Conservation (phyloP, 768 basidiomycete species). For the Kwoniella europaea region DNA sequence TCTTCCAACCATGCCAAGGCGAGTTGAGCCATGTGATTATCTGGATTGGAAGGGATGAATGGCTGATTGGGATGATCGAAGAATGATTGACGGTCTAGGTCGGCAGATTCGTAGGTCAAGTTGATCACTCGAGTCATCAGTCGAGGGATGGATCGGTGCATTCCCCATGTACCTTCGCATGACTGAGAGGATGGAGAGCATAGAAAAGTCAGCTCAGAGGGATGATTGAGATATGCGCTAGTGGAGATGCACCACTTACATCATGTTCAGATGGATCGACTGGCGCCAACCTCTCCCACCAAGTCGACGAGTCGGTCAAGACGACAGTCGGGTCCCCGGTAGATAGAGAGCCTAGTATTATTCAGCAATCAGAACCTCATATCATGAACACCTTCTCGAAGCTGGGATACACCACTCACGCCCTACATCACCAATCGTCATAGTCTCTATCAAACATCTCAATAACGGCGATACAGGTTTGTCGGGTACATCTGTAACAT, state of each 20-base stretch:
- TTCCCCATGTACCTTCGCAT: constrained; percentile 16
- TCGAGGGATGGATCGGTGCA: constrained; percentile 14
- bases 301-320: constrained; percentile 11
- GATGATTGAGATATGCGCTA: not conserved
- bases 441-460: constrained; percentile 21
- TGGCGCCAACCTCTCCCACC: constrained; percentile 16
- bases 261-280: constrained; percentile 1
- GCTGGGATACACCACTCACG: not conserved
- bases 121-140: constrained; percentile 17
- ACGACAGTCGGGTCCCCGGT: constrained; percentile 18
- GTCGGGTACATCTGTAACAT: constrained; percentile 1
- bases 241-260: constrained; percentile 2
- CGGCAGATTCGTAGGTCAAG: constrained; percentile 10
- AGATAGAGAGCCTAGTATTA: not conserved
- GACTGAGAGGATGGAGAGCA: not conserved
- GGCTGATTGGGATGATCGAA: constrained; percentile 10
- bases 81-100: constrained; percentile 16
- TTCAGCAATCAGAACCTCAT: not conserved
- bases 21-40: not conserved
- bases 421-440: constrained; percentile 12
- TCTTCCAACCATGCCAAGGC: constrained; percentile 9
- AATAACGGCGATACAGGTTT: constrained; percentile 15
- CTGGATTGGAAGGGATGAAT: not conserved
- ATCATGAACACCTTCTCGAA: not conserved
- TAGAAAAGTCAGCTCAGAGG: not conserved